Base-by-base conservation (phyloP, 768 basidiomycete species). In the Trametes cinnabarina region DNA sequence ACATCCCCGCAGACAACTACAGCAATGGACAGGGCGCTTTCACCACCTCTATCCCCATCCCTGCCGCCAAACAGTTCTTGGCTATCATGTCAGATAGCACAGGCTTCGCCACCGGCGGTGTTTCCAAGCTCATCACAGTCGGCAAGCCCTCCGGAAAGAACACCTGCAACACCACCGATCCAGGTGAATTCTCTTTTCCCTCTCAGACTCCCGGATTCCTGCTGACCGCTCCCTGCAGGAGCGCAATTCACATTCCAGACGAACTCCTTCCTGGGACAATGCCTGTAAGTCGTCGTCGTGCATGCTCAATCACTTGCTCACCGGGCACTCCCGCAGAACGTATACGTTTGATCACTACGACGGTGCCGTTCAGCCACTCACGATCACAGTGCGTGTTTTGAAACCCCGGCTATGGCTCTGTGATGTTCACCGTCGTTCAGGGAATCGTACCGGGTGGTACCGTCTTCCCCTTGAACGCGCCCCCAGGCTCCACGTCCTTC, bases 81-180 rank as follows among this genome's bases (percentile, higher is more conserved):
- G 57, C 86, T 19, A 78, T 82, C 34, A 87, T 92, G 85, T 90
- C 86, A 25, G 90, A 92, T 66, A 75, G 82, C 17, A 80, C 79
- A 25, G 88, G 87, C 1, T 89, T 86, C 66, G 87, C 74, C 41
- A 75, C 84, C 10, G 90, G 89, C 4, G 59, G 59, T 1, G 37
- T 51, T 15, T 61, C 59, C 1, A 28, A 26, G 10, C 11, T 54
- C 2, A 55, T 61, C 37, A 55, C 43, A 4, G 49, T 52, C 6
- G 59, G 59, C 32, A 51, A 40, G 1, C 26, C 52, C 14, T 28
- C 35, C 20, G 23, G 53, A 12, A 20, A 47, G 28, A 47, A 42
- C 15, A 12, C 54, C 3, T 55, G 49, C 44, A 61, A 56, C 39
- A 23, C 46, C 3, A 56, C 54, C 22, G 50, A 51, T n/a, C 37